Evolutionary conservation across 129 eudicot genomes (phyloP).

Genomic region (Smallanthus sonchifolius): DNA sequence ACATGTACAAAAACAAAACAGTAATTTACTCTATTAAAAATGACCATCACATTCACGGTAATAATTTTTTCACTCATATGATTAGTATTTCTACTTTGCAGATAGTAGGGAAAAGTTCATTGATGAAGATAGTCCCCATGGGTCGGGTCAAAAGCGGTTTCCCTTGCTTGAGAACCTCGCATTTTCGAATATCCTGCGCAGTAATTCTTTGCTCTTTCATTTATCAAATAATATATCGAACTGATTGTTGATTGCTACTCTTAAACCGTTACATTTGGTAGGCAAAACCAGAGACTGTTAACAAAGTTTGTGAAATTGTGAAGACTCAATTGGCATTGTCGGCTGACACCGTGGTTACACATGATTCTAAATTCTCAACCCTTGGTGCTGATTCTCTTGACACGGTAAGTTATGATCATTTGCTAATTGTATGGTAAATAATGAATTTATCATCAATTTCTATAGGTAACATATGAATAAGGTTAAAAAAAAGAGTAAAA

Average conservation of each 20-base stretch:
- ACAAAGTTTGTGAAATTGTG: constrained; percentile 58
- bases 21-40: too few relatives aligned
- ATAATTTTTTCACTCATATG: background rate
- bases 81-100: constrained; percentile 16
- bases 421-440: background rate
- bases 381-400: constrained; percentile 90
- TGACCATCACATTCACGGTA: background rate
- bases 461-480: background rate
- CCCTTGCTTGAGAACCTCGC: constrained; percentile 38
- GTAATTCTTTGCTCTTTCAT: constrained; percentile 22
- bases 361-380: constrained; percentile 49
- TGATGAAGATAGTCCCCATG: constrained; percentile 24
- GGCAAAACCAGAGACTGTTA: constrained; percentile 65
- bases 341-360: constrained; percentile 44
- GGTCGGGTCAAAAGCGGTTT: constrained; percentile 35
- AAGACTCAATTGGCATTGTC: constrained; percentile 61
- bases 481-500: too few relatives aligned
- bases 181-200: constrained; percentile 37
- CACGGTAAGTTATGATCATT: constrained; percentile 44
- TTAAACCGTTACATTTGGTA: constrained; percentile 14
- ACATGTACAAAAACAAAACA: too few relatives aligned
- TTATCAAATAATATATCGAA: background rate
- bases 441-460: background rate
- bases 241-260: background rate
- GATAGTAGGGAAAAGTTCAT: constrained; percentile 30